Conservation (phyloP, 192 early-diverging fungal genomes). For the Linnemannia zychae region DNA sequence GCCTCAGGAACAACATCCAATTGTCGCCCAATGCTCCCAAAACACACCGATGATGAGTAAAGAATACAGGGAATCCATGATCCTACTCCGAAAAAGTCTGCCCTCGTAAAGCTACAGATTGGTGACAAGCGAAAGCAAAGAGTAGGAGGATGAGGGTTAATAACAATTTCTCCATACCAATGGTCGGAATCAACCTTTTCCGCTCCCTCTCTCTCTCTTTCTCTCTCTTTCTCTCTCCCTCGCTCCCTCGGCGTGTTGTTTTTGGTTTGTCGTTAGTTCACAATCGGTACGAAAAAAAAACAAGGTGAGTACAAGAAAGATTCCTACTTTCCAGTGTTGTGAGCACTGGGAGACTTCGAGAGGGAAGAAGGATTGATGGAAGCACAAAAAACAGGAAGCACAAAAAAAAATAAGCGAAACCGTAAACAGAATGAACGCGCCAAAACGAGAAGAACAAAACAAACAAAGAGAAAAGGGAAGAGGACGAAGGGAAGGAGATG, state of each 20-base stretch:
- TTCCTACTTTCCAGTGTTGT: neutral
- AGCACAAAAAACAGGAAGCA: neutral
- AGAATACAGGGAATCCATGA: conserved; percentile 75
- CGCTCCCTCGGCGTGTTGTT: too few relatives aligned
- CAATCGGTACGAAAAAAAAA: neutral
- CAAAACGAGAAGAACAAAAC: conserved; percentile 4
- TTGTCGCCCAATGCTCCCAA: conserved; percentile 78
- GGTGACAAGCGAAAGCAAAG: neutral
- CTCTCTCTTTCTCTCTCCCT: conserved; percentile 5
- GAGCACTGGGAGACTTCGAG: neutral
- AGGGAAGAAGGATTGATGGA: neutral
- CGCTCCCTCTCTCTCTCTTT: too few relatives aligned
- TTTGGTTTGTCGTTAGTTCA: conserved; percentile 4
- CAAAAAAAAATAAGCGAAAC: neutral
- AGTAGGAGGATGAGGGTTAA: conserved; percentile 1
- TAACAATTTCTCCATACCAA: neutral
- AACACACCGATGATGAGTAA: conserved; percentile 68
- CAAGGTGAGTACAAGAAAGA: conserved; percentile 3
- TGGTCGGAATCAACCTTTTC: neutral
- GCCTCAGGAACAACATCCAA: conserved; percentile 62
- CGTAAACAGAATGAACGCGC: neutral
- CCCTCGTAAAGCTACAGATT: conserved; percentile 68
- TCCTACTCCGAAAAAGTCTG: conserved; percentile 78
- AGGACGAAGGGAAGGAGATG: neutral
- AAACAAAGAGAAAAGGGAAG: too few relatives aligned